A percentile compares a stretch with the other conserved stretches of the same genome.
These are phyloP conservation scores for Cryptococcus amylolentus DNA, from an alignment of 1,284 basidiomycete genomes.

Conservation along the genomic window DNA sequence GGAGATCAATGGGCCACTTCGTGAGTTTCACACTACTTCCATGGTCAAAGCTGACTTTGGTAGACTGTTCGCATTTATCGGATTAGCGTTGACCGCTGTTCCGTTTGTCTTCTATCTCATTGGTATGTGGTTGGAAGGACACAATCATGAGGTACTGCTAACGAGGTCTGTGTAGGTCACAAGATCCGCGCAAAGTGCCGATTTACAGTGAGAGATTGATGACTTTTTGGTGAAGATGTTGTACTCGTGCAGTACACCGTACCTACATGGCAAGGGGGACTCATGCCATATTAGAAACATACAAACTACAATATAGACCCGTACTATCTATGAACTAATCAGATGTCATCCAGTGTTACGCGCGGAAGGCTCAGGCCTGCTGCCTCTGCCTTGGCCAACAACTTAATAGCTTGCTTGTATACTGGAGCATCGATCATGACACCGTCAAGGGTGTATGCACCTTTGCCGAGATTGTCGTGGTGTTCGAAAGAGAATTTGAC, in stretches of 20 bases:
- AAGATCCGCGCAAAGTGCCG: slow-evolving; percentile 10
- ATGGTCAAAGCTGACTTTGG: not conserved
- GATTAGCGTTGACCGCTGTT: slow-evolving; percentile 21
- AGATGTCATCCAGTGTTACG: slow-evolving; percentile 12
- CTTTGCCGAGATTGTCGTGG: slow-evolving; percentile 49
- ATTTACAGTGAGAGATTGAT: slow-evolving; percentile 15
- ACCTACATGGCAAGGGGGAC: too few species aligned
- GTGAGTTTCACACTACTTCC: slow-evolving; percentile 7
- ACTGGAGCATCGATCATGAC: slow-evolving; percentile 93
- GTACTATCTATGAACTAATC: not conserved
- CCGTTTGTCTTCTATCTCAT: slow-evolving; percentile 28
- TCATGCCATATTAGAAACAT: not conserved
- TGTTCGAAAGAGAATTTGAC: slow-evolving; percentile 54
- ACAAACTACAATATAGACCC: not conserved
- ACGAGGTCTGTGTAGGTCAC: slow-evolving; percentile 3
- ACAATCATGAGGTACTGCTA: not conserved
- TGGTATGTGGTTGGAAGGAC: slow-evolving; percentile 10
- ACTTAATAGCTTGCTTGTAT: slow-evolving; percentile 74
- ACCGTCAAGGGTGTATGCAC: slow-evolving; percentile 63
- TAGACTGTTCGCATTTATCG: slow-evolving; percentile 22
- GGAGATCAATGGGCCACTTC: slow-evolving; percentile 29
- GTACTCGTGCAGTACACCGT: too few species aligned
- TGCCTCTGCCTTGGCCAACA: slow-evolving; percentile 60
- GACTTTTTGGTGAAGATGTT: not conserved
- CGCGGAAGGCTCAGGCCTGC: slow-evolving; percentile 63